phyloP scores from a whole-genome alignment of 495 filamentous ascomycete genomes.

The Chaetomium tenue region DNA sequence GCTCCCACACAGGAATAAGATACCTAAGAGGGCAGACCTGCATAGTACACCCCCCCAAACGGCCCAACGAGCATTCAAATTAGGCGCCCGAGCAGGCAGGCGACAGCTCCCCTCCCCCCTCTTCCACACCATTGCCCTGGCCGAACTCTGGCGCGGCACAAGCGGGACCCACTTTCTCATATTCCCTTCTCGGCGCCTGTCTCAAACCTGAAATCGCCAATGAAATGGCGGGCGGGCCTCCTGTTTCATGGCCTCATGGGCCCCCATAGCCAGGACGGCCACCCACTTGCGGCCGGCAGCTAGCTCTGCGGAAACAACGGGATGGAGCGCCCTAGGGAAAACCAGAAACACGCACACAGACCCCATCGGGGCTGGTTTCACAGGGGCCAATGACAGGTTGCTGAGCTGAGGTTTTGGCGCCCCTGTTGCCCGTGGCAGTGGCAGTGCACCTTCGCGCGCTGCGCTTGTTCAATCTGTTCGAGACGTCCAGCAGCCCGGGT shows the following conservation, averaged over 20 bases:
- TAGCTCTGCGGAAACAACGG: neutral
- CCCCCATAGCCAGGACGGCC: neutral
- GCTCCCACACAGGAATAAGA: neutral
- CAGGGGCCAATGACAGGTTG: neutral
- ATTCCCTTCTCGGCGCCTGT: constrained; percentile 3
- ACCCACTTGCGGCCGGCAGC: neutral
- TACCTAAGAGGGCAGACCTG: neutral
- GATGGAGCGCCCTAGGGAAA: neutral
- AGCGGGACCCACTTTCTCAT: constrained; percentile 13
- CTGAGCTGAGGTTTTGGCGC: constrained; percentile 1
- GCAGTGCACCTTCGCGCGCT: neutral
- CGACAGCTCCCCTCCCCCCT: neutral
- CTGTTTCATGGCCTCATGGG: constrained; percentile 11
- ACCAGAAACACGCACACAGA: neutral
- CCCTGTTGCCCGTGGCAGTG: neutral
- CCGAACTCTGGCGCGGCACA: constrained; percentile 12
- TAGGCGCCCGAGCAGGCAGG: constrained; percentile 8
- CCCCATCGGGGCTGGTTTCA: neutral
- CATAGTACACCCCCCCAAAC: constrained; percentile 6
- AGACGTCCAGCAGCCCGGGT: neutral
- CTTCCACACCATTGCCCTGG: neutral
- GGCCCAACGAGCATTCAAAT: constrained; percentile 9
- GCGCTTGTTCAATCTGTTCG: neutral
- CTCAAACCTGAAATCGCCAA: constrained; percentile 17
- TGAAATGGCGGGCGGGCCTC: constrained; percentile 3